phyloP scores from a whole-genome alignment of 768 basidiomycete genomes.

The Mycena rosella region DNA sequence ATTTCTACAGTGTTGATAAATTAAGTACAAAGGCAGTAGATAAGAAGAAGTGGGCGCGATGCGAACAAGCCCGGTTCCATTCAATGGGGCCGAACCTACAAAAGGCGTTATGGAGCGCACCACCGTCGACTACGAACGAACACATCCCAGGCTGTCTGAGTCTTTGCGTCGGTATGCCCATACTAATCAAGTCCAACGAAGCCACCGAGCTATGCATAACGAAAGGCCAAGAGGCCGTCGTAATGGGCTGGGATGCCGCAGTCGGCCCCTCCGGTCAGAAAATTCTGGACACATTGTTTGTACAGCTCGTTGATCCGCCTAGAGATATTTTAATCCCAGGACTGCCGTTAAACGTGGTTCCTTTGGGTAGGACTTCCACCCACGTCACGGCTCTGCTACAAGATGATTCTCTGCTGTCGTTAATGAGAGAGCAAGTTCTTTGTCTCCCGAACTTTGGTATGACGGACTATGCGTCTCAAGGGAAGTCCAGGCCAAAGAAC shows the following conservation, averaged over 20 bases:
- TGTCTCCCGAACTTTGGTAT: too few relatives aligned
- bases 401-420: too few relatives aligned
- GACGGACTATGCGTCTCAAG: not conserved
- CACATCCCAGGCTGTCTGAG: not conserved
- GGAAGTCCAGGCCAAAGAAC: not conserved
- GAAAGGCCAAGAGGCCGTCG: not conserved
- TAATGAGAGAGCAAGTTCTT: too few relatives aligned
- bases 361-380: too few relatives aligned
- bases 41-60: not conserved
- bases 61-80: not conserved
- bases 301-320: too few relatives aligned
- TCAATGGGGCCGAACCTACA: not conserved
- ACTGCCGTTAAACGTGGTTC: too few relatives aligned
- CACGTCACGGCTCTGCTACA: too few relatives aligned
- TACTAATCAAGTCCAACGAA: not conserved
- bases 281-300: too few relatives aligned
- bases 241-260: not conserved
- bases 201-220: constrained; percentile 2
- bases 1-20: constrained; percentile 6
- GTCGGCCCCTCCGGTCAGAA: not conserved
- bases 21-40: not conserved
- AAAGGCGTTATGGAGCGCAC: not conserved
- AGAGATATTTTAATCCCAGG: too few relatives aligned
- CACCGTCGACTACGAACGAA: not conserved
- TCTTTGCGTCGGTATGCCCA: not conserved